Percentiles rank a stretch among this genome's conserved stretches.
phyloP scores from a whole-genome alignment of 192 early-diverging fungal genomes.

The Ramicandelaber brevisporus region DNA sequence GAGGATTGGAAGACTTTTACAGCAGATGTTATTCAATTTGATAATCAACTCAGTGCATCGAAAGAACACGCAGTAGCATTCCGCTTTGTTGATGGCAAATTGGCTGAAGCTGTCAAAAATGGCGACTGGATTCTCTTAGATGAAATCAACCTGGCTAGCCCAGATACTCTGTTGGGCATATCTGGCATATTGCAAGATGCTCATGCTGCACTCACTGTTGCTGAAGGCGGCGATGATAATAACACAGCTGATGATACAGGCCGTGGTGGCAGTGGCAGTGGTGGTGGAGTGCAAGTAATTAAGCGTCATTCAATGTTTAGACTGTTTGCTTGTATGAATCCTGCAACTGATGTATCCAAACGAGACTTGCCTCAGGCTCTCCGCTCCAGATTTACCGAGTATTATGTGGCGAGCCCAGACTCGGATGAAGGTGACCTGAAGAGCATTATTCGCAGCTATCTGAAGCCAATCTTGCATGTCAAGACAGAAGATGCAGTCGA shows the following conservation, averaged over 20 bases:
- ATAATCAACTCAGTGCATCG: conserved; percentile 43
- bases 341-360: conserved; percentile 94
- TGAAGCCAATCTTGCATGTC: conserved; percentile 15
- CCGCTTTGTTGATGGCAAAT: conserved; percentile 77
- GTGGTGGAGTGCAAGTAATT: no score
- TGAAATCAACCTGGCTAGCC: conserved; percentile 88
- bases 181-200: conserved; percentile 66
- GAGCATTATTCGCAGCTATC: conserved; percentile 51
- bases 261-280: no score
- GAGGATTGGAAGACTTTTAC: conserved; percentile 64
- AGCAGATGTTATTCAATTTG: conserved; percentile 32
- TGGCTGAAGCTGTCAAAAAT: conserved; percentile 64
- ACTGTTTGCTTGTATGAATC: conserved; percentile 98
- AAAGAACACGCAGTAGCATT: conserved; percentile 61
- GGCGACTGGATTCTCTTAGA: conserved; percentile 96
- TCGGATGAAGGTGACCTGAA: conserved; percentile 48
- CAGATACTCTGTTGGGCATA: conserved; percentile 87
- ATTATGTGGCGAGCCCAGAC: conserved; percentile 86
- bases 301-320: conserved; percentile 77
- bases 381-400: conserved; percentile 79
- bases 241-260: no score
- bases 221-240: conserved; percentile 76
- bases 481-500: conserved; percentile 10
- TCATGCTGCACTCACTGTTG: conserved; percentile 54
- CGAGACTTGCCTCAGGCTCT: conserved; percentile 79